A percentile compares a stretch with the other conserved stretches of the same genome.
Evolutionary conservation across 345 rosid species (phyloP).

Genomic region (Alliaria petiolata): DNA sequence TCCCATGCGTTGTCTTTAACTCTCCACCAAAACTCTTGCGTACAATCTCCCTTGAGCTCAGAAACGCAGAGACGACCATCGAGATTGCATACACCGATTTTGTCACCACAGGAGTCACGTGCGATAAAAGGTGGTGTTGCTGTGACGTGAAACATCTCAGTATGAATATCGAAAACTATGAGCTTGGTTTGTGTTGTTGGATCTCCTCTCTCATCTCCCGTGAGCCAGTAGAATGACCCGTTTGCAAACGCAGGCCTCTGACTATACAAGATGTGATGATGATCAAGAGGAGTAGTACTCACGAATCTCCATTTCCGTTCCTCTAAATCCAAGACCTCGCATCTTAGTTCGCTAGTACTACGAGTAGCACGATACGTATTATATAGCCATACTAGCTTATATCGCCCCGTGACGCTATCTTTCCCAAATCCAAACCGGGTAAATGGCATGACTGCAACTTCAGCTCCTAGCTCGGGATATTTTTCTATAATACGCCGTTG

Average conservation of each 20-base stretch:
- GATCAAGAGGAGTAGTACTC: neutral
- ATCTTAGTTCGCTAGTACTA: neutral
- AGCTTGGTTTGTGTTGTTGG: neutral
- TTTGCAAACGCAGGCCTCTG: conserved; percentile 5
- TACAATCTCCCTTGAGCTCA: neutral
- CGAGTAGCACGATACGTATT: neutral
- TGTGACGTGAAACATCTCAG: neutral
- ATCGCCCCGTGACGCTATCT: neutral
- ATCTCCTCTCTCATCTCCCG: neutral
- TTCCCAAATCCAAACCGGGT: conserved; percentile 3
- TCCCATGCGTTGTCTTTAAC: neutral
- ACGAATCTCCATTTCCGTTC: neutral
- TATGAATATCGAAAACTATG: conserved; percentile 2
- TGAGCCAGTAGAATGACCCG: conserved; percentile 2
- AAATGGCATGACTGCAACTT: neutral
- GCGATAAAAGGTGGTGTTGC: neutral
- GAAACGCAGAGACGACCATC: conserved; percentile 9
- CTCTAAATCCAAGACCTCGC: conserved; percentile 11
- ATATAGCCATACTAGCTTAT: conserved; percentile 3
- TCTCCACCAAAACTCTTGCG: neutral
- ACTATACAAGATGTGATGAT: neutral
- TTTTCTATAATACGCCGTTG: neutral
- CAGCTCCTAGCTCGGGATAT: neutral
- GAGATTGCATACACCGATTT: neutral
- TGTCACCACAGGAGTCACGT: neutral